These are phyloP conservation scores for Sinapis alba DNA, from an alignment of 441 rosid species.

Conservation along the genomic window DNA sequence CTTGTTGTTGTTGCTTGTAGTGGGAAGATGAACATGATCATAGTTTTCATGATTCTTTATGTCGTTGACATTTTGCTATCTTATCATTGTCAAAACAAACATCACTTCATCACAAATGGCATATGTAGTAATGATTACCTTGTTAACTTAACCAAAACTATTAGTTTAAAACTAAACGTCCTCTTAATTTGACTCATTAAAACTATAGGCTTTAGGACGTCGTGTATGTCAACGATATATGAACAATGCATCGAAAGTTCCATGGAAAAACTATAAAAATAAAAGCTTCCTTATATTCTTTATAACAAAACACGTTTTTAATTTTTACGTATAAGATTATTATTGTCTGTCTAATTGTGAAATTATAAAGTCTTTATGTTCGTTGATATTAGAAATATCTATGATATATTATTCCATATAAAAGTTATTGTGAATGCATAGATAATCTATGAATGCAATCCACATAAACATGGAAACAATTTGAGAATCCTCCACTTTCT, in stretches of 20 bases:
- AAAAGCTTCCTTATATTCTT: constrained; percentile 18
- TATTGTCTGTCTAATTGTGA: neutral
- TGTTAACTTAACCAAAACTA: neutral
- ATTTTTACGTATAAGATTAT: constrained; percentile 1
- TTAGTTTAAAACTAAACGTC: constrained; percentile 13
- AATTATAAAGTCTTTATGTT: neutral
- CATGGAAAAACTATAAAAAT: constrained; percentile 5
- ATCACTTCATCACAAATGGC: constrained; percentile 32
- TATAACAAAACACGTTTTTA: constrained; percentile 16
- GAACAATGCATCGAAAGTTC: constrained; percentile 21
- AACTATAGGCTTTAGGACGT: neutral
- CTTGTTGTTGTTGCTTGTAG: constrained; percentile 25
- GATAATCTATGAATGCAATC: constrained; percentile 15
- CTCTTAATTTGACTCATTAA: constrained; percentile 33
- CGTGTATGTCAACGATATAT: constrained; percentile 19
- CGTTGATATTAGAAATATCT: constrained; percentile 12
- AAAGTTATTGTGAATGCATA: neutral
- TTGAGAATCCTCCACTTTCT: constrained; percentile 11
- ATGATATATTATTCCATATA: neutral
- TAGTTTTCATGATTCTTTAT: constrained; percentile 26
- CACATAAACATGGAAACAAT: constrained; percentile 5
- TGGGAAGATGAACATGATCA: constrained; percentile 36
- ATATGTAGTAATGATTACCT: constrained; percentile 29
- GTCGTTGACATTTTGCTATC: constrained; percentile 41
- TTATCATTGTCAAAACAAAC: constrained; percentile 27